Base-by-base conservation (phyloP, 2,329 filamentous ascomycete genomes). In the Colletotrichum chrysophilum region DNA sequence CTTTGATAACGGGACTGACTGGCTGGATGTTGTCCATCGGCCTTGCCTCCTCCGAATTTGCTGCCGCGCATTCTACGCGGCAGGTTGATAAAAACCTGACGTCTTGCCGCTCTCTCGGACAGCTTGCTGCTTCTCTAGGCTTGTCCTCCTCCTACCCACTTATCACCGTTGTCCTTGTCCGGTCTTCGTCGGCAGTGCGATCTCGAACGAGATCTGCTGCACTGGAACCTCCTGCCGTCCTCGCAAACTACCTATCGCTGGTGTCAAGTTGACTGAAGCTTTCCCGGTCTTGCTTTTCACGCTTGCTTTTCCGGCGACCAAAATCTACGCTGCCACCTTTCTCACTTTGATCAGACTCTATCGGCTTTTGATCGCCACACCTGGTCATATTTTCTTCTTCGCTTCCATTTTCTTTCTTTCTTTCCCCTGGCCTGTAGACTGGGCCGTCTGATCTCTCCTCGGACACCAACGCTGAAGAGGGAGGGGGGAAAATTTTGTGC, bases 1-100 rank as follows among this genome's bases (percentile, higher is more conserved):
- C 36, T 70, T 66, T 66, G 74, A 75, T 76, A 76, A 76, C 48
- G 70, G 60, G 61, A 62, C 34, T 66, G 66, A 36, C 71, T 64
- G 58, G n/a, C 52, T 69, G 14, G 26, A 26, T 32, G 43, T 56
- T 70, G 67, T 66, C 65, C 52, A 55, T 62, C 38, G 26, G 52
- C 38, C 38, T 55, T 36, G 55, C 43, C 73, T 38, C 58, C 28
- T 30, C 43, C 43, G 43, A 48, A 48, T 60, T 61, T 13, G 69
- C 56, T 30, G 48, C 16, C 18, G 55, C n/a, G 34, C 36, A 24
- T 26, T 21, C 58, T 34, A 48, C 43, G 43, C 43, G 21, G 43
- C 18, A 48, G 28, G 34, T 38, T 64, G 64, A 75, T 75, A 75
- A 75, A 74, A 75, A 64, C 73, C 73, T 68, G 43, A 26, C 43